A percentile compares a stretch with the other conserved stretches of the same genome.
Conservation (phyloP, 768 basidiomycete species). For the Agrocybe praecox region DNA sequence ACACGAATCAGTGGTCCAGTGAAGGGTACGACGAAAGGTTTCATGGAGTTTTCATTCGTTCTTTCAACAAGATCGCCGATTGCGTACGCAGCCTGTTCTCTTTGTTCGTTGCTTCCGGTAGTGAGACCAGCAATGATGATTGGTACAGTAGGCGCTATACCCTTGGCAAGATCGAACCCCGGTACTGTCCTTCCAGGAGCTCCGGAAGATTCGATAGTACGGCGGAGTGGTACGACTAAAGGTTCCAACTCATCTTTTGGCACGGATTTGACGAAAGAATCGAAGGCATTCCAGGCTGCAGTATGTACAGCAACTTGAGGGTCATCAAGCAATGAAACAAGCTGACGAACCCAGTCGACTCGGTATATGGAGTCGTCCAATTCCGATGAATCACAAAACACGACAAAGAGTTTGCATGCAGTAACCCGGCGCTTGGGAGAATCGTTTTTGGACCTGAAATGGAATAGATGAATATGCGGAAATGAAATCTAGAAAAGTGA, state of each 20-base stretch:
- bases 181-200: slow-evolving; percentile 77
- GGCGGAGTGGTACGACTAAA: slow-evolving; percentile 84
- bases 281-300: slow-evolving; percentile 82
- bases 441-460: slow-evolving; percentile 76
- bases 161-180: slow-evolving; percentile 86
- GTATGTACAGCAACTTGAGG: slow-evolving; percentile 71
- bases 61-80: slow-evolving; percentile 94
- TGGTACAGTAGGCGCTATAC: slow-evolving; percentile 80
- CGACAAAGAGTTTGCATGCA: slow-evolving; percentile 75
- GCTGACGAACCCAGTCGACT: slow-evolving; percentile 92
- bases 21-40: slow-evolving; percentile 93
- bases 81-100: slow-evolving; percentile 94
- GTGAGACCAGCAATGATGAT: slow-evolving; percentile 93
- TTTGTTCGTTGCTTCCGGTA: slow-evolving; percentile 91
- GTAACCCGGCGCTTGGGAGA: slow-evolving; percentile 71
- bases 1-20: slow-evolving; percentile 96
- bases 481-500: not conserved
- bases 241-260: slow-evolving; percentile 94
- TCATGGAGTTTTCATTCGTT: slow-evolving; percentile 82
- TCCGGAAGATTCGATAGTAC: slow-evolving; percentile 86
- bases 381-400: slow-evolving; percentile 83
- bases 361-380: slow-evolving; percentile 86
- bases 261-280: slow-evolving; percentile 85
- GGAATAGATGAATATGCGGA: not conserved
- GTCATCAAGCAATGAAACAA: slow-evolving; percentile 85